A percentile compares a stretch with the other conserved stretches of the same genome.
Conservation (phyloP, 2,329 filamentous ascomycete genomes). For the Chaetothyriales sp. region DNA sequence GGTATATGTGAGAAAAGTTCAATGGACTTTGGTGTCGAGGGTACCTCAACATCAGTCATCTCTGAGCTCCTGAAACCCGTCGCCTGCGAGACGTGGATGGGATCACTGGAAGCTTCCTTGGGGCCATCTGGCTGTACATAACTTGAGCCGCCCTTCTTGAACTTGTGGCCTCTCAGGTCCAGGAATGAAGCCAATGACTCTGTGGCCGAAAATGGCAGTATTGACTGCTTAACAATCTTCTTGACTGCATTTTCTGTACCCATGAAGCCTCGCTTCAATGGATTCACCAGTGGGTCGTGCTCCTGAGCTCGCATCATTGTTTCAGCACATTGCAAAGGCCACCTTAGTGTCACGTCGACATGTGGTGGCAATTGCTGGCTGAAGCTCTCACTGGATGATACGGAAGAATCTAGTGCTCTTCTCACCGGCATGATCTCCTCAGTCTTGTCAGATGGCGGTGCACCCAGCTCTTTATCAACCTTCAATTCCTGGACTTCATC, state of each 20-base stretch:
- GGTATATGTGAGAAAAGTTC: background rate
- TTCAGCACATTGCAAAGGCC: background rate
- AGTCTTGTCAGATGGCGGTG: background rate
- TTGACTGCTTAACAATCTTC: background rate
- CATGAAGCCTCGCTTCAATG: background rate
- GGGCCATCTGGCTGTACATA: background rate
- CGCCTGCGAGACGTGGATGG: constrained; percentile 12
- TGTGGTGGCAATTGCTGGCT: background rate
- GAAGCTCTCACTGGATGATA: background rate
- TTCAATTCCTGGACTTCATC: constrained; percentile 7
- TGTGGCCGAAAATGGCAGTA: constrained; percentile 5
- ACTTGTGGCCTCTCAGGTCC: constrained; percentile 14
- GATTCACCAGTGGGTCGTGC: background rate
- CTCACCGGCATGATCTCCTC: background rate
- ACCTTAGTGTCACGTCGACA: background rate
- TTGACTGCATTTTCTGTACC: background rate
- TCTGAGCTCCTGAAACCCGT: background rate
- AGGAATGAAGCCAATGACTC: constrained; percentile 12
- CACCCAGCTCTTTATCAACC: constrained; percentile 3
- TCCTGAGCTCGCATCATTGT: background rate
- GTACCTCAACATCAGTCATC: constrained; percentile 1
- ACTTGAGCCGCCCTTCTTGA: constrained; percentile 4
- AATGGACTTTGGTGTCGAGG: constrained; percentile 1
- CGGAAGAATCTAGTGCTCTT: background rate
- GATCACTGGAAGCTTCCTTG: constrained; percentile 9